Evolutionary conservation across 208 protist genomes (phyloP).

Genomic region (Perkinsela sp.): DNA sequence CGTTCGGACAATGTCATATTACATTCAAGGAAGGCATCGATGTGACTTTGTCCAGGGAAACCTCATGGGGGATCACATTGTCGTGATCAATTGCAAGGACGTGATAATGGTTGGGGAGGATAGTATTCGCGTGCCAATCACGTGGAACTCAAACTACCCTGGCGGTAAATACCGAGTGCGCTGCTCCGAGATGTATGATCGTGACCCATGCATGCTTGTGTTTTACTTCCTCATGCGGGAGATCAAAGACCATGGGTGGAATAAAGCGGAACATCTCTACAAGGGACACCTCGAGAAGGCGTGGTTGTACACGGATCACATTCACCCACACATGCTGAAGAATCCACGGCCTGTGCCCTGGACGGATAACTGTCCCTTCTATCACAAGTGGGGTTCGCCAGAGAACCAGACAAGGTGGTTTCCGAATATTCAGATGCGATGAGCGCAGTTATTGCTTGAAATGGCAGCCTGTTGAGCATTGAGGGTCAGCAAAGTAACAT

Average conservation of each 20-base stretch:
- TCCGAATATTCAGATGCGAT: background rate
- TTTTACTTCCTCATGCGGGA: constrained; percentile 65
- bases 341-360: constrained; percentile 43
- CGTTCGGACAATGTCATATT: constrained; percentile 36
- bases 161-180: constrained; percentile 61
- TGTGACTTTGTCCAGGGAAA: constrained; percentile 61
- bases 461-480: no score
- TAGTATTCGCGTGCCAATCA: constrained; percentile 59
- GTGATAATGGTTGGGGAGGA: constrained; percentile 57
- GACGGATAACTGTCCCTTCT: constrained; percentile 11
- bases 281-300: constrained; percentile 36
- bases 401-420: background rate
- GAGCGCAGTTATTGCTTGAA: no score
- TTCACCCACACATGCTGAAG: constrained; percentile 55
- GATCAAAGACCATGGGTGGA: constrained; percentile 14
- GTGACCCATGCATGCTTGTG: constrained; percentile 69
- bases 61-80: constrained; percentile 53
- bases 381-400: background rate
- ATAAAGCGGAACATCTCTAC: background rate
- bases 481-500: no score
- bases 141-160: constrained; percentile 62
- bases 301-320: constrained; percentile 54
- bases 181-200: constrained; percentile 62
- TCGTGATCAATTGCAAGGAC: constrained; percentile 65
- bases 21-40: constrained; percentile 59